phyloP scores from a whole-genome alignment of 2,329 filamentous ascomycete species.

The Coniochaeta sp. region DNA sequence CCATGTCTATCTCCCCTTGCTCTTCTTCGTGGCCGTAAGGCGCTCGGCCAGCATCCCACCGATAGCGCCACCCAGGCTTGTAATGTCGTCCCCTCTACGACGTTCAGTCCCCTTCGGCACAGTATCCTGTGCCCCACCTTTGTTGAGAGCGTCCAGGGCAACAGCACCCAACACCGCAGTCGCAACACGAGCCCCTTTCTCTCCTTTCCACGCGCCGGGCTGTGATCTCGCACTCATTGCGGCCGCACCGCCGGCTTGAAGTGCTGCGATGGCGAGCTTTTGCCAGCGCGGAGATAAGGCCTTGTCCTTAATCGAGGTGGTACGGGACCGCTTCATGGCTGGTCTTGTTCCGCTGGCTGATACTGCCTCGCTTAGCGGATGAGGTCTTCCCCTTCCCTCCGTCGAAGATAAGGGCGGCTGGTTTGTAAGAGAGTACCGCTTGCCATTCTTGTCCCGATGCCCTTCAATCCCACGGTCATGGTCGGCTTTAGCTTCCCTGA shows the following conservation, averaged over 20 bases:
- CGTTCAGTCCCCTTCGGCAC: not conserved
- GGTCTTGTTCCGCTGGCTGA: not conserved
- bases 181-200: not conserved
- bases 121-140: not conserved
- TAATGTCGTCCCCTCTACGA: not conserved
- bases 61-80: not conserved
- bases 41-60: not conserved
- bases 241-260: conserved; percentile 15
- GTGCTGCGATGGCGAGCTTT: conserved; percentile 15
- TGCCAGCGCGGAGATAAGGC: conserved; percentile 13
- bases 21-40: not conserved
- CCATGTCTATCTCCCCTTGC: not conserved
- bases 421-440: not conserved
- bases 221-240: conserved; percentile 8
- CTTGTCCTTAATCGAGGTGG: conserved; percentile 4
- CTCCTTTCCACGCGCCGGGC: not conserved
- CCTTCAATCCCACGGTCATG: not conserved
- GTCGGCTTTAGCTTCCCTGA: not conserved
- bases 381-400: not conserved
- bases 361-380: not conserved
- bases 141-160: not conserved
- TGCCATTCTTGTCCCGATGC: not conserved
- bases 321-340: conserved; percentile 9
- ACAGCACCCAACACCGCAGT: not conserved
- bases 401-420: not conserved